phyloP scores from a whole-genome alignment of 2,329 filamentous ascomycete species.

The Calonectria pseudoturangicola region DNA sequence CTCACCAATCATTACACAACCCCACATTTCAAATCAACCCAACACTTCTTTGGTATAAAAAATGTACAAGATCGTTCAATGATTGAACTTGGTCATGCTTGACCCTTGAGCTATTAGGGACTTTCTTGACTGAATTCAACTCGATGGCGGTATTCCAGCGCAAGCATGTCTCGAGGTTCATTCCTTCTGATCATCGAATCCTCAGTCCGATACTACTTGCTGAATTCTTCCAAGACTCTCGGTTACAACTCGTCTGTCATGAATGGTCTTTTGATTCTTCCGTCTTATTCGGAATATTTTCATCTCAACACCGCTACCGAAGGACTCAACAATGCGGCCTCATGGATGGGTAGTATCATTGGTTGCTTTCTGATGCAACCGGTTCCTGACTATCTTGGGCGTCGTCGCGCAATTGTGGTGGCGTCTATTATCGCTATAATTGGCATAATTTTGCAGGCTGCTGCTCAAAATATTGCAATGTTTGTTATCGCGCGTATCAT shows the following conservation, averaged over 20 bases:
- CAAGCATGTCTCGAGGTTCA: constrained; percentile 39
- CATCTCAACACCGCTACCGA: constrained; percentile 70
- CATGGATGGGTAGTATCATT: constrained; percentile 71
- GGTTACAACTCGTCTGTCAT: constrained; percentile 71
- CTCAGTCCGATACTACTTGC: constrained; percentile 34
- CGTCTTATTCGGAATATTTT: constrained; percentile 74
- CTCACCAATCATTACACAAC: background rate
- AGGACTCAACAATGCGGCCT: constrained; percentile 72
- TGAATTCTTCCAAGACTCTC: constrained; percentile 22
- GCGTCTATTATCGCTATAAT: constrained; percentile 64
- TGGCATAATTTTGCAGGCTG: constrained; percentile 67
- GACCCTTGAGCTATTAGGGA: too few species aligned
- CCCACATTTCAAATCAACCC: constrained; percentile 9
- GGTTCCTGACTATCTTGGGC: constrained; percentile 57
- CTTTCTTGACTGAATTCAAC: background rate
- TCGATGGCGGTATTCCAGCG: constrained; percentile 34
- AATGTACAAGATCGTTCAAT: background rate
- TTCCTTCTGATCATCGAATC: constrained; percentile 33
- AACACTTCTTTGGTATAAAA: constrained; percentile 25
- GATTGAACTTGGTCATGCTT: background rate
- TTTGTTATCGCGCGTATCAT: constrained; percentile 68
- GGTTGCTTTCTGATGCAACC: constrained; percentile 65
- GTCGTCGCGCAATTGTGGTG: constrained; percentile 50
- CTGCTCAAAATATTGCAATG: constrained; percentile 71
- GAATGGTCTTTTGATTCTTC: constrained; percentile 75